A percentile compares a stretch with the other conserved stretches of the same genome.
These are phyloP conservation scores for Solanum chilense DNA, from an alignment of 257 asterid genomes.

Conservation along the genomic window DNA sequence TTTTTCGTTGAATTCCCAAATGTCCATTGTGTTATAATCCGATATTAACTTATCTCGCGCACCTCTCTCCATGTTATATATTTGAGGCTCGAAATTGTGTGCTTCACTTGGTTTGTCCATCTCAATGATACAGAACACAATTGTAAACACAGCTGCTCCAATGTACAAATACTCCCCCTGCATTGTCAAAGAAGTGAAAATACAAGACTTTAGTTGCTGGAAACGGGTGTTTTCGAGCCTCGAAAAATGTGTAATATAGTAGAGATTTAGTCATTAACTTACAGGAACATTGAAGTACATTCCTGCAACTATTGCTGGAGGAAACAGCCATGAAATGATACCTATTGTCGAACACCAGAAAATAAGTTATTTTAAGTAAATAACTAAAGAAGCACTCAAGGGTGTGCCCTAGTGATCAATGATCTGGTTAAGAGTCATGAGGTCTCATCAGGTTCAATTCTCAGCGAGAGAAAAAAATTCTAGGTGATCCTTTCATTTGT, in stretches of 20 bases:
- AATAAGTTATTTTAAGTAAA: background rate
- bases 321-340: constrained; percentile 75
- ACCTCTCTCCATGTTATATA: constrained; percentile 83
- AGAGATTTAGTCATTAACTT: background rate
- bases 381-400: background rate
- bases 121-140: constrained; percentile 60
- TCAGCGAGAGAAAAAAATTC: background rate
- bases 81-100: constrained; percentile 87
- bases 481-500: background rate
- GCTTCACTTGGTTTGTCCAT: constrained; percentile 87
- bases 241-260: too few relatives aligned
- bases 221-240: background rate
- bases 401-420: background rate
- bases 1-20: constrained; percentile 89
- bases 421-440: background rate
- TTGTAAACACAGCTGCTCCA: constrained; percentile 68
- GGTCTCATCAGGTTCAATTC: background rate
- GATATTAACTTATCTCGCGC: constrained; percentile 76
- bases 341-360: constrained; percentile 23
- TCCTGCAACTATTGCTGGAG: constrained; percentile 65
- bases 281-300: constrained; percentile 73
- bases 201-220: background rate
- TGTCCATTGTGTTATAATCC: constrained; percentile 80
- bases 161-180: constrained; percentile 81
- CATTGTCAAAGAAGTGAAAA: constrained; percentile 1